Percentiles rank a stretch among this genome's conserved stretches.
Conservation (phyloP, 2,329 filamentous ascomycete species). For the Geosmithia flava region DNA sequence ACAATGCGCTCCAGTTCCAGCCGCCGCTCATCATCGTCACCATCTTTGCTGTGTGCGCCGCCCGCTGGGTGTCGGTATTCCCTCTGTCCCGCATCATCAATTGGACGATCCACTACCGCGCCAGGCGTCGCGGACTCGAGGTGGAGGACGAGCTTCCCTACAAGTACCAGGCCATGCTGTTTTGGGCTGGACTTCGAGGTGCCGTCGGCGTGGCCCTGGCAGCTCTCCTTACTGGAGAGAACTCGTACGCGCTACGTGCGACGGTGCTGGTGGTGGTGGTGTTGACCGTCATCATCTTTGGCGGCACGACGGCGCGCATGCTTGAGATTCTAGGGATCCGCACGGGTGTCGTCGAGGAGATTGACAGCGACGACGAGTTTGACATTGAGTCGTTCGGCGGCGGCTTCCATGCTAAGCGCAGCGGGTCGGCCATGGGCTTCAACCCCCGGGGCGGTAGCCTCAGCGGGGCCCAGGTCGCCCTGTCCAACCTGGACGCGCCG, state of each 20-base stretch:
- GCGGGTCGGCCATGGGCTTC: slow-evolving; percentile 66
- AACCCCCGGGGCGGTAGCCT: slow-evolving; percentile 50
- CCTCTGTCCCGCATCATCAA: slow-evolving; percentile 85
- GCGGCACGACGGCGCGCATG: slow-evolving; percentile 94
- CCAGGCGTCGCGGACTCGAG: slow-evolving; percentile 59
- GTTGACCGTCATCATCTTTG: slow-evolving; percentile 96
- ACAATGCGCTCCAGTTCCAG: slow-evolving; percentile 78
- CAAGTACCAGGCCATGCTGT: slow-evolving; percentile 99
- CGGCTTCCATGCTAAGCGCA: slow-evolving; percentile 70
- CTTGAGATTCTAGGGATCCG: slow-evolving; percentile 93
- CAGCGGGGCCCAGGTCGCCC: slow-evolving; percentile 22
- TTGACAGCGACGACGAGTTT: slow-evolving; percentile 96
- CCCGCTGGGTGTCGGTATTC: slow-evolving; percentile 89
- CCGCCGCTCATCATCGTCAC: slow-evolving; percentile 92
- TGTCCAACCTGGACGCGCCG: slow-evolving; percentile 33
- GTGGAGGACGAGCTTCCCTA: slow-evolving; percentile 81
- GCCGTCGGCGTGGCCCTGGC: slow-evolving; percentile 93
- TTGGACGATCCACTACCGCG: slow-evolving; percentile 80
- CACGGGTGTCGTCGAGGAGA: slow-evolving; percentile 91
- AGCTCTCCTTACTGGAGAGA: slow-evolving; percentile 72
- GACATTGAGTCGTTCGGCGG: slow-evolving; percentile 73
- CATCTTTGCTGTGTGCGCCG: slow-evolving; percentile 80
- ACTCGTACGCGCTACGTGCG: slow-evolving; percentile 72
- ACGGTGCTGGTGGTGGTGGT: slow-evolving; percentile 98
- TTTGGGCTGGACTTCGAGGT: slow-evolving; percentile 92